Evolutionary conservation across 176 grass and related monocot species (phyloP), one percentile per base, ranked within the genome.

Genomic region (Oryza glumipatula): DNA sequence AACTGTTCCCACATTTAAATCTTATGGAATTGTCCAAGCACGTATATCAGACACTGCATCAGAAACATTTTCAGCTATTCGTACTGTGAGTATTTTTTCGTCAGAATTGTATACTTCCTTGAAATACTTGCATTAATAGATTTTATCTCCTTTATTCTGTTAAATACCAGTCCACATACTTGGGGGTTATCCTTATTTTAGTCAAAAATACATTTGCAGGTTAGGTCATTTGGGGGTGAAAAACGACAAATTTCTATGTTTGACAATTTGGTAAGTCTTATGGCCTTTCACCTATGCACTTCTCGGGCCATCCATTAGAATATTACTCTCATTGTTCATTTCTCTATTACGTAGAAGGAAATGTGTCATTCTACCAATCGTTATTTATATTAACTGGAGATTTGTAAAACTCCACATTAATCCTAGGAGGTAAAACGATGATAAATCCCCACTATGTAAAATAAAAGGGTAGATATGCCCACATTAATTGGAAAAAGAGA

Each of bases 21-120:
- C 87, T 36, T 92, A 98, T 64, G 93, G 88, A 90, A 93, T 88
- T 19, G 87, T 89, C 72, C 93, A 98, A 95, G 96, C 91, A 76
- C 89, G 35, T 46, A 95, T 98, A 90, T 93, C 96, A 90, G 96
- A 98, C 80, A 95, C 87, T 73, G 93, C 85, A 77, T 88, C 85
- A 74, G 96, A 98, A 86, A 95, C 96, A 76, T 98, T 98, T 90
- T 95, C 93, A 81, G 91, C 93, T 78, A 98, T 98, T 76, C 91
- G 91, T 80, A 98, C 93, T 67, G 96, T 98, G 92, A 89, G 91
- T 92, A 48, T 77, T 87, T 41, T 70, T 81, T 86, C 83, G 3
- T 47, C 70, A 52, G 11, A 78, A 46, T 43, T 73, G 35, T 26
- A 45, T 43, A 35, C 24, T 52, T 39, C 67, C 54, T 67, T 86